These are phyloP conservation scores for Cercophora sp. DNA, from an alignment of 495 filamentous ascomycete species.

Conservation along the genomic window DNA sequence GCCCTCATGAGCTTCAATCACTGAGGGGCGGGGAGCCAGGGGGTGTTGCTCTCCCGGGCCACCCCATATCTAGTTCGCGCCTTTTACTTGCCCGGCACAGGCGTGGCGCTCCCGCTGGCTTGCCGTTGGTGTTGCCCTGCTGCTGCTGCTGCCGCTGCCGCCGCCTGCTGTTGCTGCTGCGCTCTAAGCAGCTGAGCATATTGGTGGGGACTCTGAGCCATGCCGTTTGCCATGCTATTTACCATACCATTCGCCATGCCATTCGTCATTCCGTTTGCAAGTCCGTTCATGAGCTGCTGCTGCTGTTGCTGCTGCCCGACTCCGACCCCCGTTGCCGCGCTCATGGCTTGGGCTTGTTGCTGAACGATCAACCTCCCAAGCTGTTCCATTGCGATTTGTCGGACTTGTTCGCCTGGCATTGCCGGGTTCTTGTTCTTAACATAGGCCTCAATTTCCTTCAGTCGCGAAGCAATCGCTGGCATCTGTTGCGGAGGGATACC, in stretches of 20 bases:
- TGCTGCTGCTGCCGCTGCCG: slow-evolving; percentile 13
- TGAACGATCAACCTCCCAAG: slow-evolving; percentile 36
- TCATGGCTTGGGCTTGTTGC: slow-evolving; percentile 51
- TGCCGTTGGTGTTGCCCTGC: slow-evolving; percentile 34
- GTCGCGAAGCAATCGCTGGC: slow-evolving; percentile 18
- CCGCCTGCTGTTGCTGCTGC: slow-evolving; percentile 43
- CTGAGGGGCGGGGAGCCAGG: too few relatives aligned
- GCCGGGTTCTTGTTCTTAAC: slow-evolving; percentile 48
- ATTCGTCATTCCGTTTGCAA: slow-evolving; percentile 22
- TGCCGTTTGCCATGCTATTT: too few relatives aligned
- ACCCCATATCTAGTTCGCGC: too few relatives aligned
- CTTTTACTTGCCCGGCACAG: slow-evolving; percentile 26
- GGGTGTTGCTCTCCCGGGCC: too few relatives aligned
- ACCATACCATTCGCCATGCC: slow-evolving; percentile 26
- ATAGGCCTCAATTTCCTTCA: slow-evolving; percentile 31
- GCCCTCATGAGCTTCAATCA: too few relatives aligned
- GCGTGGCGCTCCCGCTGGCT: slow-evolving; percentile 42
- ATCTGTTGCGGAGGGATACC: slow-evolving; percentile 27
- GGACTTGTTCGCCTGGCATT: slow-evolving; percentile 55
- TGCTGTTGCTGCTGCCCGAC: too few relatives aligned
- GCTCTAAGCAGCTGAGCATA: slow-evolving; percentile 72
- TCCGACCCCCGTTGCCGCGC: slow-evolving; percentile 55
- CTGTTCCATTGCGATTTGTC: slow-evolving; percentile 57
- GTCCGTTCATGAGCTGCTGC: neutral
- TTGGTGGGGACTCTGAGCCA: slow-evolving; percentile 53